Evolutionary conservation across 495 filamentous ascomycete species (phyloP).

Genomic region (Trichocladium antarcticum): DNA sequence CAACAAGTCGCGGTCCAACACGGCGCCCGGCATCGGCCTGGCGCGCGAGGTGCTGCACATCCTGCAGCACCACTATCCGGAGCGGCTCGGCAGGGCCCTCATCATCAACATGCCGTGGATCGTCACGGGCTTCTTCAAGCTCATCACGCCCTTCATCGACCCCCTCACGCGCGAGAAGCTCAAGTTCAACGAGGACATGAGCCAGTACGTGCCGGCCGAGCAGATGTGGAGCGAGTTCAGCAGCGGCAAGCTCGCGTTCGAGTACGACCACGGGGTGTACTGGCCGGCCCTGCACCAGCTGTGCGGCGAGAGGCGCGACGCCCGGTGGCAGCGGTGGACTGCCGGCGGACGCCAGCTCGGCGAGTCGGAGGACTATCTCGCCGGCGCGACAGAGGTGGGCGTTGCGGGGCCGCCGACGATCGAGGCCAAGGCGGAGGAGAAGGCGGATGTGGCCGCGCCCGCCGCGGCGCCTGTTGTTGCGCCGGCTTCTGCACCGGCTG

Average conservation of each 20-base stretch:
- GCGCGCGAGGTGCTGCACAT: constrained; percentile 74
- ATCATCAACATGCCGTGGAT: constrained; percentile 85
- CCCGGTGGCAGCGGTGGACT: constrained; percentile 59
- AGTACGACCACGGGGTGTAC: constrained; percentile 77
- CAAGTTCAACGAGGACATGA: constrained; percentile 84
- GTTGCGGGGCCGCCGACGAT: constrained; percentile 14
- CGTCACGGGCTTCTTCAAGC: constrained; percentile 82
- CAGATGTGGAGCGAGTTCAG: constrained; percentile 66
- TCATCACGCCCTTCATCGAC: constrained; percentile 93
- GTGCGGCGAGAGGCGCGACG: constrained; percentile 47
- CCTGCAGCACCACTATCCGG: constrained; percentile 88
- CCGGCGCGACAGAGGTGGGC: constrained; percentile 14
- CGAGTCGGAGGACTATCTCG: constrained; percentile 69
- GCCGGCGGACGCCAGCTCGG: constrained; percentile 67
- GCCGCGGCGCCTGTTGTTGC: neutral
- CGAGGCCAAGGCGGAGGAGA: neutral
- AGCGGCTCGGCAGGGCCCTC: constrained; percentile 77
- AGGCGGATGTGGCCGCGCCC: neutral
- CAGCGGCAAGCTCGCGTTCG: constrained; percentile 58
- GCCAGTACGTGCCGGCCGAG: constrained; percentile 58
- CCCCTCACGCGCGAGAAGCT: constrained; percentile 83
- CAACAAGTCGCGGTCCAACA: constrained; percentile 57
- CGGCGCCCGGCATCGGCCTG: constrained; percentile 61
- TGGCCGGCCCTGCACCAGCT: constrained; percentile 75
- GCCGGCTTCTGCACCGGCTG: neutral